Evolutionary conservation across 2,329 filamentous ascomycete genomes (phyloP), one percentile per base, ranked within the genome.

Genomic region (Orbilia brochopaga): DNA sequence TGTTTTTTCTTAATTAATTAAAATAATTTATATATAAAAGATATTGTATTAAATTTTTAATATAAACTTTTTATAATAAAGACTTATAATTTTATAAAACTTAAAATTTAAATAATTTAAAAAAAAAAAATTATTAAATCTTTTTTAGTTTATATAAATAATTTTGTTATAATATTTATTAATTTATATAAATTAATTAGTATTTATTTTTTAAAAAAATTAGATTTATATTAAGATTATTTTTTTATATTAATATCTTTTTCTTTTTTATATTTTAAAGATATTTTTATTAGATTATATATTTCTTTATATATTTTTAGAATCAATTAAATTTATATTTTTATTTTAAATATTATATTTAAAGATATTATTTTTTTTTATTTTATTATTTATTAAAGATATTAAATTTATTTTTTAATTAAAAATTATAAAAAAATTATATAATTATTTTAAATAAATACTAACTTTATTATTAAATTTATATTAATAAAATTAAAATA

Each of bases 31-130:
- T 27, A 21, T 21, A 27, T 21, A 21, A 23, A 21, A 21, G 21
- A 21, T 52, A 21, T 23, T 21, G 10, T 27, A 7, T 21, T 21
- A n/a, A 21, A 24, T 7, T 13, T 52, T 27, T 19, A 21, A 10
- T 21, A 52, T 13, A n/a, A n/a, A n/a, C n/a, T n/a, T n/a, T n/a
- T n/a, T 52, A 7, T 37, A 52, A 52, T 52, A 52, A 21, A 13
- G 3, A 52, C 27, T 21, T 27, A 21, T 7, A 6, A 17, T 48
- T 24, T 21, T 21, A 52, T 21, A 21, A 21, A 52, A n/a, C n/a
- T n/a, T n/a, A n/a, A n/a, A n/a, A n/a, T n/a, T n/a, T n/a, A n/a
- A n/a, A n/a, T 52, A 21, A 21, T 52, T 23, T 23, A 52, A 24
- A 52, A 52, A 52, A 37, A 13, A 37, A 37, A 37, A 37, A 37